A percentile compares a stretch with the other conserved stretches of the same genome.
Evolutionary conservation across 2,329 filamentous ascomycete genomes (phyloP).

Genomic region (Colletotrichum acutatum): DNA sequence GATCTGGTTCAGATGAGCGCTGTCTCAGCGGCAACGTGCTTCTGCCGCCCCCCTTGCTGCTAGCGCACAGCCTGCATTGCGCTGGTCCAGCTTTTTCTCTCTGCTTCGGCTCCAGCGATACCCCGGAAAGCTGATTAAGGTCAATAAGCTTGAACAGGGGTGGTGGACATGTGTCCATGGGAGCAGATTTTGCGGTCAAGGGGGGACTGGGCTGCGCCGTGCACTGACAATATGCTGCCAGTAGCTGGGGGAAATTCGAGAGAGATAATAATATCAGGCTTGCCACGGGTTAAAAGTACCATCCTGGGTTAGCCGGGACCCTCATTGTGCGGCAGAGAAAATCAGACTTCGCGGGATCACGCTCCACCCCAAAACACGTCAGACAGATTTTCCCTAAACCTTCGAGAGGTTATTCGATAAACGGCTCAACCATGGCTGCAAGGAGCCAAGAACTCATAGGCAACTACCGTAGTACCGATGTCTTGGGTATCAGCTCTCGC

Average conservation of each 20-base stretch:
- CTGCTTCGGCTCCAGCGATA: slow-evolving; percentile 12
- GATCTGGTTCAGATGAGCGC: not conserved
- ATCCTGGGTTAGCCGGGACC: not conserved
- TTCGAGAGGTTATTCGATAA: slow-evolving; percentile 5
- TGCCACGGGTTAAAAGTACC: not conserved
- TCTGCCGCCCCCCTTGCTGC: not conserved
- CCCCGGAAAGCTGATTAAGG: slow-evolving; percentile 16
- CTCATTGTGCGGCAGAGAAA: not conserved
- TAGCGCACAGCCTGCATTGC: not conserved
- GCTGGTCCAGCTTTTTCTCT: not conserved
- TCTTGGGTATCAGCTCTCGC: not conserved
- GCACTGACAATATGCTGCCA: not conserved
- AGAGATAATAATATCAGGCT: not conserved
- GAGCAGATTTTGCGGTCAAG: not conserved
- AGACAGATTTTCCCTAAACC: not conserved
- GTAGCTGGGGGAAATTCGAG: not conserved
- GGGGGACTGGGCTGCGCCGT: not conserved
- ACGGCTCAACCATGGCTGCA: not conserved
- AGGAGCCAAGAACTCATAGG: not conserved
- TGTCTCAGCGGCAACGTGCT: not conserved
- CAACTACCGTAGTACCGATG: not conserved
- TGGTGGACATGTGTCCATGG: not conserved
- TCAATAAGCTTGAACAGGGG: not conserved
- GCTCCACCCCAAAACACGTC: not conserved
- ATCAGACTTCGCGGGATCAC: not conserved